Base-by-base conservation (phyloP, 2,329 filamentous ascomycete genomes). In the Aspergillus fumigatiaffinis region DNA sequence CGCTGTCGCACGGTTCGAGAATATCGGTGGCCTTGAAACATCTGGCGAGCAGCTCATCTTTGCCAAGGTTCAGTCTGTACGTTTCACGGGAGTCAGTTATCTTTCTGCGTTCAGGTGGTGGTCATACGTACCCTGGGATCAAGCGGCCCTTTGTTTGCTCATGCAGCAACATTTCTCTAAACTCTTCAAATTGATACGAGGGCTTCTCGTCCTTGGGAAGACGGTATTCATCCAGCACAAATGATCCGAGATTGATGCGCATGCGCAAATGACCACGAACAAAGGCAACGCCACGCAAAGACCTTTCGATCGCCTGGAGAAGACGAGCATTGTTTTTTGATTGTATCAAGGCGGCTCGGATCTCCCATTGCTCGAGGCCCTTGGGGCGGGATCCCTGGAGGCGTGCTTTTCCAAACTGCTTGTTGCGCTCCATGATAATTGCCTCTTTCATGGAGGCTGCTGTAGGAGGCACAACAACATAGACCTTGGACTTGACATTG, bases 231-330 rank as follows among this genome's bases (percentile, higher is more conserved):
- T 72, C 67, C 25, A 79, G 67, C 3, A 74, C 66, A 54, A 79
- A 74, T 3, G 70, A 67, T 4, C 77, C 77, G 50, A 79, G 71
- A 25, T 74, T 74, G 2, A 76, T 68, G 42, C 77, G 70, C 73
- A 79, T 76, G 10, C 73, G 73, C 35, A 76, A 58, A 55, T 73
- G 68, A 28, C 72, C 70, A 51, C 68, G 66, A 20, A 73, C 65
- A 48, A 68, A 68, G 4, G 67, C 63, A 51, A 75, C 62, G 8
- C 66, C 66, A 29, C 65, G 66, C 21, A 77, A 61, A 17, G 68
- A 71, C 25, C 59, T 60, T 42, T 71, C 67, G 48, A 76, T 58
- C 0, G 69, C 66, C 6, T 59, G 66, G 29, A 69, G 65, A 35
- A 75, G 55, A 32, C 65, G 68, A 41, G 52, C 56, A 25, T 69